These are phyloP conservation scores for Penicillium tannophilum DNA, from an alignment of 495 filamentous ascomycete species.

Conservation along the genomic window DNA sequence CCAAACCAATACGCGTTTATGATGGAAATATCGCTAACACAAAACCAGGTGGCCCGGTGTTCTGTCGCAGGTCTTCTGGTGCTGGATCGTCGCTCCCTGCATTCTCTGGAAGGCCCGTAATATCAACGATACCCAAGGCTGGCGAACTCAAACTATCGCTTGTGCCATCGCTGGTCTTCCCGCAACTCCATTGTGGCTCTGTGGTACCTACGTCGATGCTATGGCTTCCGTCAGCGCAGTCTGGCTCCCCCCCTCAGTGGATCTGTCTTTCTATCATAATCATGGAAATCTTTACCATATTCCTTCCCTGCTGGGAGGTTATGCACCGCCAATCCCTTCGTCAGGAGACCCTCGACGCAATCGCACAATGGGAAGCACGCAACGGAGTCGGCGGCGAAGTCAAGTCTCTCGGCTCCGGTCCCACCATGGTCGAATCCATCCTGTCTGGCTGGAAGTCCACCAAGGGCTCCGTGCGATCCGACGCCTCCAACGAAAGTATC, in stretches of 20 bases:
- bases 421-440: conserved; percentile 37
- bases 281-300: conserved; percentile 56
- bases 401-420: conserved; percentile 32
- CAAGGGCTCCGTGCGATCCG: conserved; percentile 28
- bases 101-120: conserved; percentile 47
- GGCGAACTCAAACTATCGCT: conserved; percentile 65
- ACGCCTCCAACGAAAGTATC: conserved; percentile 41
- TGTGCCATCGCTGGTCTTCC: conserved; percentile 62
- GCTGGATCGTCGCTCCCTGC: conserved; percentile 57
- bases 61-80: conserved; percentile 65
- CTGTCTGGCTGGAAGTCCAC: conserved; percentile 38
- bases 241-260: conserved; percentile 61
- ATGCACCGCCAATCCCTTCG: conserved; percentile 50
- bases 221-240: conserved; percentile 57
- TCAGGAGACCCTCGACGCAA: conserved; percentile 39
- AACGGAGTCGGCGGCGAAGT: conserved; percentile 29
- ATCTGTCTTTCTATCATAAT: conserved; percentile 55
- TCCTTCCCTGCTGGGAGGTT: conserved; percentile 58
- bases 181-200: conserved; percentile 68
- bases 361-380: conserved; percentile 37
- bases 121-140: conserved; percentile 67
- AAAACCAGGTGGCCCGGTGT: conserved; percentile 56
- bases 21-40: conserved; percentile 15
- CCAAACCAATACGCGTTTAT: not conserved
- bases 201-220: conserved; percentile 57